Base-by-base conservation (phyloP, 805 yeast genomes). In the Yarrowia yakushimensis region DNA sequence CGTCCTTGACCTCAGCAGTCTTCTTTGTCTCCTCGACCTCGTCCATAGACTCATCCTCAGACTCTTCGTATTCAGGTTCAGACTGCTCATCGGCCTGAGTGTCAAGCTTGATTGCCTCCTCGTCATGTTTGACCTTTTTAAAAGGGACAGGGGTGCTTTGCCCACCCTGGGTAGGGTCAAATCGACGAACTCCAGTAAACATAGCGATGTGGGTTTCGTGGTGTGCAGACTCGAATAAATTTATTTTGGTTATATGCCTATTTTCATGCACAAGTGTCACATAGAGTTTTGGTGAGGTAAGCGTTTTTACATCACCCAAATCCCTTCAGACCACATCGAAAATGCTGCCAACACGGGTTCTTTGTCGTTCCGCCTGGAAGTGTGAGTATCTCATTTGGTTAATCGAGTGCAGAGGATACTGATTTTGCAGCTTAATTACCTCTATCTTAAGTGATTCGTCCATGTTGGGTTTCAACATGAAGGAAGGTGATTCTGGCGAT, bases 361-460 rank as follows among this genome's bases (percentile, higher is more conserved):
- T 60, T 13, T 33, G 23, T 67, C 75, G 79, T 67, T 76, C 79
- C n/a, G 76, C 73, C 27, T 77, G 79, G 79, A 77, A 77, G 65
- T 77, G 75, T 72, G 62, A 36, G 72, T 64, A 18, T 34, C 18
- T 3, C 20, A 13, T 13, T 20, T 45, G 36, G 27, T 5, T 25
- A 45, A 45, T 6, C 17, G 17, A 18, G 36, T 12, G 27, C 9
- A n/a, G 52, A 8, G 36, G n/a, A 18, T 6, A 10, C 9, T n/a
- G 20, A 4, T 48, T 22, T 10, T 10, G 27, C 28, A 23, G 6
- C 33, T 12, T 17, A 20, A 30, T 30, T 45, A 13, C 13, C 8
- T 3, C 12, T 4, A 18, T 7, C 11, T 11, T 17, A 9, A 36
- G 17, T 45, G 52, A 18, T 45, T 45, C 23, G 23, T 12, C 31